These are phyloP conservation scores for Exserohilum rostratum DNA, from an alignment of 2,329 filamentous ascomycete genomes.

Conservation along the genomic window DNA sequence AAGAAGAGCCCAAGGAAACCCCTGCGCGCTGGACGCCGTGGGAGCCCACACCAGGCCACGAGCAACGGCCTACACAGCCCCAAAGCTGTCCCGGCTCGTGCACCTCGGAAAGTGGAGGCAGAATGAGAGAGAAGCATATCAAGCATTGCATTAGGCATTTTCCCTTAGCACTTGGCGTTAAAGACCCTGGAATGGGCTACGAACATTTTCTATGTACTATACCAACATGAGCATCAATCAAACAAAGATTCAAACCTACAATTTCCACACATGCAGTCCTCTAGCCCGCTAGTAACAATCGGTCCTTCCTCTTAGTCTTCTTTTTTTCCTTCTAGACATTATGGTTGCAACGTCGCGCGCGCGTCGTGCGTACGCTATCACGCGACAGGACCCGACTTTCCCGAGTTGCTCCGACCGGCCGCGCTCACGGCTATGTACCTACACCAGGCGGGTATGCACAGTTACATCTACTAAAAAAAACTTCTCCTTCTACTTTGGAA, in stretches of 20 bases:
- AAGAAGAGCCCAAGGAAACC: conserved; percentile 2
- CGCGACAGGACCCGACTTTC: not conserved
- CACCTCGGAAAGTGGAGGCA: conserved; percentile 16
- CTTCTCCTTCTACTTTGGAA: too few species aligned
- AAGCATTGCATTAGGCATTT: conserved; percentile 1
- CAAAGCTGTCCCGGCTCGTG: conserved; percentile 5
- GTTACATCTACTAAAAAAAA: too few species aligned
- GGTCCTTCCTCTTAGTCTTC: too few species aligned
- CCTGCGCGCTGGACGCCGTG: conserved; percentile 20
- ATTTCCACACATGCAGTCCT: too few species aligned
- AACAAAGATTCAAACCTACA: not conserved
- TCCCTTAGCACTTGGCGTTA: not conserved
- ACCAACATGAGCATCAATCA: conserved; percentile 2
- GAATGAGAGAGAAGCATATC: conserved; percentile 1
- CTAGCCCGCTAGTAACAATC: not conserved
- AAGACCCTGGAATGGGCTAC: conserved; percentile 5
- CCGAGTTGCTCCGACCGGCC: conserved; percentile 10
- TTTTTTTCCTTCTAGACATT: not conserved
- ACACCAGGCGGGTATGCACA: not conserved
- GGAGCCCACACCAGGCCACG: conserved; percentile 16
- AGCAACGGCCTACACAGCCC: conserved; percentile 1
- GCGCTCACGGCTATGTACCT: conserved; percentile 5
- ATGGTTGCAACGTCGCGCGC: too few species aligned
- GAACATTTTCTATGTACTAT: not conserved
- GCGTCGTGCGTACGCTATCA: not conserved